These are phyloP conservation scores for Darksidea phi DNA, from an alignment of 495 filamentous ascomycete species.

Conservation along the genomic window DNA sequence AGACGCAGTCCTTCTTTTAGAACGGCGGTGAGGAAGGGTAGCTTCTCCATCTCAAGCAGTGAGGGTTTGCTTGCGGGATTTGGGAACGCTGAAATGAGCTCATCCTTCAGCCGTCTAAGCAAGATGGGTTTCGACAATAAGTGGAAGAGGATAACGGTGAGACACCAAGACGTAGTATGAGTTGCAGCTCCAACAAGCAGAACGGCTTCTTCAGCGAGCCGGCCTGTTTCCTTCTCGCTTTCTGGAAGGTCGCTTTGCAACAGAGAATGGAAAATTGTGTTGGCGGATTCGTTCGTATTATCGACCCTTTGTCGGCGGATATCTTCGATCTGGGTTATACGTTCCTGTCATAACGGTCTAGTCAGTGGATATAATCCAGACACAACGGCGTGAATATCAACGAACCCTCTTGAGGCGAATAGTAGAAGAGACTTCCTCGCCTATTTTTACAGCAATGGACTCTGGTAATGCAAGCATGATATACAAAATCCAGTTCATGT, in stretches of 20 bases:
- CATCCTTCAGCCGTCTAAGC: constrained; percentile 21
- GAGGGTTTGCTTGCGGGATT: neutral
- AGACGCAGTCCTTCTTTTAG: constrained; percentile 53
- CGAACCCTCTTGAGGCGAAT: constrained; percentile 11
- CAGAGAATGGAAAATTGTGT: constrained; percentile 23
- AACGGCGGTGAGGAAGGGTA: constrained; percentile 43
- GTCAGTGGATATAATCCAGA: neutral
- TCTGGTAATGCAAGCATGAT: constrained; percentile 24
- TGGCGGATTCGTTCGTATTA: constrained; percentile 17
- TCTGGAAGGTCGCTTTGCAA: constrained; percentile 17
- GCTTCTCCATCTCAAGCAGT: constrained; percentile 33
- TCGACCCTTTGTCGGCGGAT: constrained; percentile 19
- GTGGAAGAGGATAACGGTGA: constrained; percentile 28
- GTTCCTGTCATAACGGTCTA: neutral
- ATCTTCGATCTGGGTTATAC: constrained; percentile 8
- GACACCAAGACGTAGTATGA: constrained; percentile 12
- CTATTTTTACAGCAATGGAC: constrained; percentile 3
- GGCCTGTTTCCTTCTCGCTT: constrained; percentile 14
- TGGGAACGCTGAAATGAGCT: constrained; percentile 3
- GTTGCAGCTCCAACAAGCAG: constrained; percentile 22
- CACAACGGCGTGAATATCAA: neutral
- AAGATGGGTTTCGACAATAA: constrained; percentile 27
- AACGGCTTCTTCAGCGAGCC: constrained; percentile 26
- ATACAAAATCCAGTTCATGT: constrained; percentile 16
- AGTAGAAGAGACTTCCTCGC: constrained; percentile 5